Conservation (phyloP, 768 basidiomycete species). For the Lentinula boryana region DNA sequence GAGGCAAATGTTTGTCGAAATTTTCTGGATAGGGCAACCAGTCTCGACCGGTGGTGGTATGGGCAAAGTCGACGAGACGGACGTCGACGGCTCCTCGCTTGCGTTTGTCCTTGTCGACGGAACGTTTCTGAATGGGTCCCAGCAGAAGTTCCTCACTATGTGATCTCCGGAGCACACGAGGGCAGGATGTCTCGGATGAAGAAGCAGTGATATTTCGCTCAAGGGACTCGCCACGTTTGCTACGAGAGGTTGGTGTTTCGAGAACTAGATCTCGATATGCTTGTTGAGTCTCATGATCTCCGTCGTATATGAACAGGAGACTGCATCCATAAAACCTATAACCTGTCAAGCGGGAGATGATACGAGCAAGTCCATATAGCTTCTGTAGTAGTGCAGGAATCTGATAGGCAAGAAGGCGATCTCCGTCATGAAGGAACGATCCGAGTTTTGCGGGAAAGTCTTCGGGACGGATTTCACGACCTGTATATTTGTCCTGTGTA, state of each 20-base stretch:
- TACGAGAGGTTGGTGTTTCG: conserved; percentile 63
- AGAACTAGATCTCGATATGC: conserved; percentile 53
- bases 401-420: conserved; percentile 79
- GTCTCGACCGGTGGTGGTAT: conserved; percentile 93
- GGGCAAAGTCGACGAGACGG: conserved; percentile 97
- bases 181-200: conserved; percentile 35
- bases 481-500: conserved; percentile 95
- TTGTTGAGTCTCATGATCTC: conserved; percentile 84
- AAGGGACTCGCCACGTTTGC: conserved; percentile 73
- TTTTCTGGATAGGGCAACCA: conserved; percentile 65
- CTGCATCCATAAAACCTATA: conserved; percentile 98
- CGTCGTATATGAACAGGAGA: conserved; percentile 95
- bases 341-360: conserved; percentile 85
- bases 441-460: conserved; percentile 81
- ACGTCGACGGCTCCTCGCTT: conserved; percentile 86
- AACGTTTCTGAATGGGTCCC: conserved; percentile 60
- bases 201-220: conserved; percentile 44
- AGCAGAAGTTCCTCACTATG: conserved; percentile 76
- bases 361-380: conserved; percentile 88
- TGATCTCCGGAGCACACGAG: conserved; percentile 54
- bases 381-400: conserved; percentile 90
- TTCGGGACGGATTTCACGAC: conserved; percentile 80
- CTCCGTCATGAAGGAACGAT: conserved; percentile 82
- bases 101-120: conserved; percentile 55
- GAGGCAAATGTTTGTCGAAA: conserved; percentile 27